Evolutionary conservation across 805 yeast genomes (phyloP).

Genomic region (Saturnispora ahearnii): DNA sequence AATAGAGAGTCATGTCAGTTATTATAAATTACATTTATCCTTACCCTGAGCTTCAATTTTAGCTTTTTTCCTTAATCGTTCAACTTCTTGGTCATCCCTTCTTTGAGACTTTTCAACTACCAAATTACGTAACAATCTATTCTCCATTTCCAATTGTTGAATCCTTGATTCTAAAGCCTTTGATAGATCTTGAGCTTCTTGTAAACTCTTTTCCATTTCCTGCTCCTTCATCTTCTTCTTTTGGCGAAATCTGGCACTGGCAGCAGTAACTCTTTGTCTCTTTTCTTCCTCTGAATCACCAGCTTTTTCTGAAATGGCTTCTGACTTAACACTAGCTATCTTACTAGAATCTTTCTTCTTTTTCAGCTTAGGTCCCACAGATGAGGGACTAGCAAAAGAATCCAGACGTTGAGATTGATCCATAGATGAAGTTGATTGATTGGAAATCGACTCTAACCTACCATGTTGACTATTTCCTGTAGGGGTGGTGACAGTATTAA

Average conservation of each 20-base stretch:
- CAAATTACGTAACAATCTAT: constrained; percentile 70
- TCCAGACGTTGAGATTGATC: background rate
- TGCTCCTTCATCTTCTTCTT: constrained; percentile 89
- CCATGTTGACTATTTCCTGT: constrained; percentile 13
- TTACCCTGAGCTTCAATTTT: constrained; percentile 7
- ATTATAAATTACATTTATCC: background rate
- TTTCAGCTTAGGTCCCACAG: background rate
- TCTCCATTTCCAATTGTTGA: constrained; percentile 88
- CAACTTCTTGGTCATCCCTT: constrained; percentile 44
- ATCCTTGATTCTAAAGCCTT: constrained; percentile 60
- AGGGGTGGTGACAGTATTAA: background rate
- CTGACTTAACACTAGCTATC: background rate
- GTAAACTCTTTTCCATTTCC: constrained; percentile 72
- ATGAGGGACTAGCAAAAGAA: background rate
- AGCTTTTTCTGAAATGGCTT: background rate
- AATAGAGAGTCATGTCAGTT: background rate
- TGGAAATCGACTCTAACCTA: background rate
- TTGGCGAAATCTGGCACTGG: constrained; percentile 86
- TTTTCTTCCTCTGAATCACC: constrained; percentile 48
- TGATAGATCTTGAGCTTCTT: constrained; percentile 63
- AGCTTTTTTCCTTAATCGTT: constrained; percentile 42
- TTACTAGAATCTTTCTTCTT: constrained; percentile 1
- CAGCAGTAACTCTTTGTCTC: constrained; percentile 84
- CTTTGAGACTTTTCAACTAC: constrained; percentile 72
- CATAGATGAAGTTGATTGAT: background rate